Percentiles rank a stretch among this genome's conserved stretches.
Conservation (phyloP, 2,329 filamentous ascomycete species). For the Tympanopsis confertula region DNA sequence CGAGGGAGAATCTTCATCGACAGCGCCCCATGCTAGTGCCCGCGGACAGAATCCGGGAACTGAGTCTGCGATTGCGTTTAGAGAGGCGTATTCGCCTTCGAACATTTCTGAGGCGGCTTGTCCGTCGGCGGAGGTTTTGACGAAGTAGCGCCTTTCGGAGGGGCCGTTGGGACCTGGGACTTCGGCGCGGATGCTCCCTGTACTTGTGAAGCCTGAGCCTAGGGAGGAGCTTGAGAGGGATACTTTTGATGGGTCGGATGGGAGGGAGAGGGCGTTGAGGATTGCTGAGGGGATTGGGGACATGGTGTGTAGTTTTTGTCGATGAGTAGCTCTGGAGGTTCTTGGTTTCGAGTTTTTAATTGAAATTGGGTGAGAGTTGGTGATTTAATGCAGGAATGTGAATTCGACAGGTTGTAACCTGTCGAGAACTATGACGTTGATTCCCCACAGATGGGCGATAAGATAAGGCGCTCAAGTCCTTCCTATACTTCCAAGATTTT, state of each 20-base stretch:
- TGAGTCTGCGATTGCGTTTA: constrained; percentile 65
- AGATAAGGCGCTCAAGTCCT: too few relatives aligned
- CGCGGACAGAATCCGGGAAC: constrained; percentile 68
- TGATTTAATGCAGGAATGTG: too few relatives aligned
- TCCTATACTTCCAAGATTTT: too few relatives aligned
- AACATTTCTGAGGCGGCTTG: constrained; percentile 22
- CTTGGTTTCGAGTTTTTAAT: too few relatives aligned
- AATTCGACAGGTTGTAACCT: too few relatives aligned
- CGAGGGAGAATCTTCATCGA: constrained; percentile 32
- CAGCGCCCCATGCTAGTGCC: constrained; percentile 60
- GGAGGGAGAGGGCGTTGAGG: constrained; percentile 21
- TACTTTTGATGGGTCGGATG: constrained; percentile 16
- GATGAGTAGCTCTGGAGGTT: neutral
- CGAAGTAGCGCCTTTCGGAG: constrained; percentile 20
- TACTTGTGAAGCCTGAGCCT: constrained; percentile 29
- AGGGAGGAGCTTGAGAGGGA: constrained; percentile 21
- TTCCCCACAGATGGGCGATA: too few relatives aligned
- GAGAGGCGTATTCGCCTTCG: constrained; percentile 67
- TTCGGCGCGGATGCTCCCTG: constrained; percentile 22
- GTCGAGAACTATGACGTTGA: too few relatives aligned
- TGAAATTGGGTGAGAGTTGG: too few relatives aligned
- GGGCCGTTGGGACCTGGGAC: constrained; percentile 6
- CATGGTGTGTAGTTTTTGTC: constrained; percentile 9
- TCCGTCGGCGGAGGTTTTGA: constrained; percentile 20
- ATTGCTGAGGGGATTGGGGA: constrained; percentile 17